Evolutionary conservation across 2,329 filamentous ascomycete species (phyloP), one percentile per base, ranked within the genome.

Genomic region (Pestalotiopsis sp.): DNA sequence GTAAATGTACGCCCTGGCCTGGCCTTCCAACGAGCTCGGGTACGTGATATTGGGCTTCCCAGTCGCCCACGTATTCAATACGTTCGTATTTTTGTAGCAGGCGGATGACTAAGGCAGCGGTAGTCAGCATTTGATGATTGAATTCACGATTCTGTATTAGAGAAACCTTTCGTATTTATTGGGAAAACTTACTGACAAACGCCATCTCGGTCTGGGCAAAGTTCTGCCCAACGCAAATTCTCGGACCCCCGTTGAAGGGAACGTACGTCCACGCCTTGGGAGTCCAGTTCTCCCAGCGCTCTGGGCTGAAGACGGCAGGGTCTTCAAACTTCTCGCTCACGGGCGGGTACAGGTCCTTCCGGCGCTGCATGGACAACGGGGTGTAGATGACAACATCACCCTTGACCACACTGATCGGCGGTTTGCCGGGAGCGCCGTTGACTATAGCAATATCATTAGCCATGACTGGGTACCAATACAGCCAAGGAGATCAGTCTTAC

Each of bases 181-280:
- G 27, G 27, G 27, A 31, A 31, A 31, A 31, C 27, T 31, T 31
- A 31, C 27, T 31, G 27, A 60, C 57, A 17, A 23, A 60, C 25
- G 5, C 57, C 85, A 89, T 88, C 77, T 89, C 87, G 2, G 86
- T 84, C 76, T 85, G 83, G 3, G 87, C 87, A 77, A 89, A 89
- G 69, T 89, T 86, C 77, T 89, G 87, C 1, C 86, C 87, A 40
- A 89, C 84, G 70, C 87, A 89, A 64, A 87, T 85, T 9, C 85
- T 75, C 1, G 85, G 84, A 0, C 85, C 85, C 2, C 84, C 84
- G 66, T 86, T 85, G 69, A 87, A 87, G 0, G 85, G 85, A 59
- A 86, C 82, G 68, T 85, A 87, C 20, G 85, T 81, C 83, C 85
- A 87, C 1, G 84, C 82, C 72, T 81, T 83, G 0, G 85, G 85